Evolutionary conservation across 805 yeast genomes (phyloP).

Genomic region (Yarrowia phangngaensis): DNA sequence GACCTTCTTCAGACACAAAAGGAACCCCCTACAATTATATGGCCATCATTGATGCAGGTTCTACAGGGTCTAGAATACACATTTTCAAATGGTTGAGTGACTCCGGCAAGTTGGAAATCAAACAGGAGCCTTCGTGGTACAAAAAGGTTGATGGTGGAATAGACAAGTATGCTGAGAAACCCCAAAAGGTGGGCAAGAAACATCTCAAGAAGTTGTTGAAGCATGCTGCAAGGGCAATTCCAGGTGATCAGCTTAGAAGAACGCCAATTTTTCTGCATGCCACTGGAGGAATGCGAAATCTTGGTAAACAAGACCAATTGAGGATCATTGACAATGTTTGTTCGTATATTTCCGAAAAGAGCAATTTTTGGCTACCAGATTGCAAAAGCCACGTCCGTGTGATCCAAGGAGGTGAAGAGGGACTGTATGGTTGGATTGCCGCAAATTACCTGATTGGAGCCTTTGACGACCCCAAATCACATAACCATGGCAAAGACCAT

Average conservation of each 20-base stretch:
- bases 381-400: slow-evolving; percentile 75
- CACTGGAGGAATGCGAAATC: slow-evolving; percentile 92
- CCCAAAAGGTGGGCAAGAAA: slow-evolving; percentile 54
- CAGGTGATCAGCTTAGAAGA: slow-evolving; percentile 12
- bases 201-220: slow-evolving; percentile 50
- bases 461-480: slow-evolving; percentile 41
- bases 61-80: slow-evolving; percentile 84
- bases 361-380: slow-evolving; percentile 52
- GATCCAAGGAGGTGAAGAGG: slow-evolving; percentile 93
- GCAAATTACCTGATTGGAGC: slow-evolving; percentile 76
- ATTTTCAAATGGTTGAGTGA: slow-evolving; percentile 52
- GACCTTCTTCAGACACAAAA: slow-evolving; percentile 9
- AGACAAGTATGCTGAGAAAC: slow-evolving; percentile 51
- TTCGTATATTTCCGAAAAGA: slow-evolving; percentile 47
- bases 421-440: slow-evolving; percentile 95
- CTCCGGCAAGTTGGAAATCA: slow-evolving; percentile 28
- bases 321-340: slow-evolving; percentile 62
- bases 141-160: slow-evolving; percentile 78
- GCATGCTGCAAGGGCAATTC: slow-evolving; percentile 16
- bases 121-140: slow-evolving; percentile 51
- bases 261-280: slow-evolving; percentile 79
- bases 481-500: slow-evolving; percentile 32
- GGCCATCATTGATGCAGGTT: slow-evolving; percentile 87
- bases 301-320: slow-evolving; percentile 53
- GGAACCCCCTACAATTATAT: slow-evolving; percentile 22